phyloP scores from a whole-genome alignment of 2,329 filamentous ascomycete genomes.

The Fusarium sp. region DNA sequence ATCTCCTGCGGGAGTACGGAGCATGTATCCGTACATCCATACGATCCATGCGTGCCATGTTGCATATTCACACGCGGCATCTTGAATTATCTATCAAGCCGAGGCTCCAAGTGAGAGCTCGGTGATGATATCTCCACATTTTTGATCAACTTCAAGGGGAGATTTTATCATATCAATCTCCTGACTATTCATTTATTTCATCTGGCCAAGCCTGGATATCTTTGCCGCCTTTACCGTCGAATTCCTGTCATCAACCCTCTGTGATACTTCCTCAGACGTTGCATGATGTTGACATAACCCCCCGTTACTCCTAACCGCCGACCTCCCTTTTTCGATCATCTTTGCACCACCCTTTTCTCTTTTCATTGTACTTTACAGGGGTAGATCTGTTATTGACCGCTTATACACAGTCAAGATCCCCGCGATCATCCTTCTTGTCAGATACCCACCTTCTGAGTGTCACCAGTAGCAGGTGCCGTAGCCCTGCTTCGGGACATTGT shows the following conservation, averaged over 20 bases:
- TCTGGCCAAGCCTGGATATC: conserved; percentile 5
- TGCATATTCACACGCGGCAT: conserved; percentile 27
- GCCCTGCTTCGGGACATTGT: conserved; percentile 25
- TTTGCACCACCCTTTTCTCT: conserved; percentile 34
- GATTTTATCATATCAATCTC: conserved; percentile 3
- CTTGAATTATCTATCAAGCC: conserved; percentile 22
- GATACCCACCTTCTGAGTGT: conserved; percentile 23
- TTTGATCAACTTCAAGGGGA: conserved; percentile 1
- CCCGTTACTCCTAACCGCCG: conserved; percentile 10
- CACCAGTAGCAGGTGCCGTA: conserved; percentile 36
- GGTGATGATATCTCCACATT: conserved; percentile 15
- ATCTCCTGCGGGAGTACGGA: conserved; percentile 2
- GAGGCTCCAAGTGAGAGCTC: conserved; percentile 26
- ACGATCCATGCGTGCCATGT: not conserved
- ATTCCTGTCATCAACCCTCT: conserved; percentile 3
- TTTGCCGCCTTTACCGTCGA: conserved; percentile 7
- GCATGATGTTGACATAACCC: conserved; percentile 31
- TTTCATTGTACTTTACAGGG: conserved; percentile 29
- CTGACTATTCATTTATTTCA: conserved; percentile 9
- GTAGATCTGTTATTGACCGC: conserved; percentile 26
- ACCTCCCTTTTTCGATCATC: conserved; percentile 14
- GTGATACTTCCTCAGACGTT: conserved; percentile 19
- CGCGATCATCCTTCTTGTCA: conserved; percentile 23
- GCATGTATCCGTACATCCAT: not conserved
- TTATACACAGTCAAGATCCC: conserved; percentile 31